These are phyloP conservation scores for Aureobasidium melanogenum DNA, from an alignment of 2,329 filamentous ascomycete species.

Conservation along the genomic window DNA sequence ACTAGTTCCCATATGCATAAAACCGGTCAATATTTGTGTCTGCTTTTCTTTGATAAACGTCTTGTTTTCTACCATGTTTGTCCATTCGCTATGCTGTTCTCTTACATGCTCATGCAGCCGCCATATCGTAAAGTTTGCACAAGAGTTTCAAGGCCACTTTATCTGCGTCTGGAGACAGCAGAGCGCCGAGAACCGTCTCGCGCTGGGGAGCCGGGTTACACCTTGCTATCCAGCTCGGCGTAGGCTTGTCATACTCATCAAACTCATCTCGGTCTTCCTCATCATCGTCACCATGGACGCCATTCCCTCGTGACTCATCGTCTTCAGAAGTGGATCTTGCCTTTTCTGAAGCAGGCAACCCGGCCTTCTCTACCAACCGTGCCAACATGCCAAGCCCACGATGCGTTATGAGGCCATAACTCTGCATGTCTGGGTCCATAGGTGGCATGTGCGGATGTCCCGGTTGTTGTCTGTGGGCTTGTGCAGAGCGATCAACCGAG, in stretches of 20 bases:
- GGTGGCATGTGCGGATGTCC: constrained; percentile 15
- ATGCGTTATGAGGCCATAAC: constrained; percentile 29
- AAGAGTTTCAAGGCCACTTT: constrained; percentile 34
- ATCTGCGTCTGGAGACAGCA: constrained; percentile 37
- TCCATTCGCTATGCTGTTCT: neutral
- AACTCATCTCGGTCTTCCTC: constrained; percentile 19
- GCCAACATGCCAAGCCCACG: constrained; percentile 39
- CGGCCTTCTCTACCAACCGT: constrained; percentile 36
- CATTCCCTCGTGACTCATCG: constrained; percentile 5
- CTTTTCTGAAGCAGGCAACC: constrained; percentile 18
- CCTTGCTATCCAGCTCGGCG: constrained; percentile 19
- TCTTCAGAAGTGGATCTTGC: constrained; percentile 1
- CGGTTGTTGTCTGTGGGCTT: constrained; percentile 16
- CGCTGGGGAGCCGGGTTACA: constrained; percentile 38
- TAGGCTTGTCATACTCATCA: constrained; percentile 14
- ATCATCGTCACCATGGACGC: constrained; percentile 18
- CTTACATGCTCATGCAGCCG: constrained; percentile 2
- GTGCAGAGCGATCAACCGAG: constrained; percentile 24
- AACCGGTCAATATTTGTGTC: neutral
- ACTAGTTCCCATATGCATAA: constrained; percentile 6
- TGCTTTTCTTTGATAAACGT: neutral
- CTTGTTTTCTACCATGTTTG: neutral
- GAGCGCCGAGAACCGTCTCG: constrained; percentile 38
- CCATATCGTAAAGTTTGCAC: constrained; percentile 28
- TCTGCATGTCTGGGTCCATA: constrained; percentile 21